Evolutionary conservation across 257 asterid genomes (phyloP).

Genomic region (Solanum corneliomulleri): DNA sequence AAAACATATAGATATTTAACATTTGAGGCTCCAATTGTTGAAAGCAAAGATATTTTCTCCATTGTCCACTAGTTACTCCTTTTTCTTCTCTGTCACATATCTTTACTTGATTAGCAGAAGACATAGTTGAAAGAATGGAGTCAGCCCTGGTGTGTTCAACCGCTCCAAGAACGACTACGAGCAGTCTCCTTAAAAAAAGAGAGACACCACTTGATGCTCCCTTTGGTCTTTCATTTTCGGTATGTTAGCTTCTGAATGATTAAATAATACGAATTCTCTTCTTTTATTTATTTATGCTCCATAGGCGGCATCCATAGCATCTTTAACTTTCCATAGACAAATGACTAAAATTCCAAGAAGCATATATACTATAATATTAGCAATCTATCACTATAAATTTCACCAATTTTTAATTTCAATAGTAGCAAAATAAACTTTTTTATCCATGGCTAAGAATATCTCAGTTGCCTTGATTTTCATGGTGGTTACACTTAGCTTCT

Average conservation of each 20-base stretch:
- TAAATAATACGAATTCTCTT: too few relatives aligned
- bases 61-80: not conserved
- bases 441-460: not conserved
- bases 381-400: not conserved
- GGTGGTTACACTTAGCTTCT: not conserved
- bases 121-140: slow-evolving; percentile 4
- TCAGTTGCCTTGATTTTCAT: not conserved
- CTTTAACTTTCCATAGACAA: not conserved
- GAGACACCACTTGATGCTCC: not conserved
- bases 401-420: not conserved
- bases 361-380: not conserved
- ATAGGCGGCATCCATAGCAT: not conserved
- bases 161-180: slow-evolving; percentile 14
- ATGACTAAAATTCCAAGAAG: not conserved
- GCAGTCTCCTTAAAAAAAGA: not conserved
- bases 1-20: not conserved
- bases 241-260: slow-evolving; percentile 7
- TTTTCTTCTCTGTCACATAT: not conserved
- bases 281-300: not conserved
- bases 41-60: slow-evolving; percentile 15
- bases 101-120: not conserved
- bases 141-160: slow-evolving; percentile 22
- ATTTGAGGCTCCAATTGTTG: slow-evolving; percentile 19
- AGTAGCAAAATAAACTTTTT: not conserved
- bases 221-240: slow-evolving; percentile 17